Evolutionary conservation across 2,329 filamentous ascomycete species (phyloP), one percentile per base, ranked within the genome.

Genomic region (Aureobasidium uvarum): DNA sequence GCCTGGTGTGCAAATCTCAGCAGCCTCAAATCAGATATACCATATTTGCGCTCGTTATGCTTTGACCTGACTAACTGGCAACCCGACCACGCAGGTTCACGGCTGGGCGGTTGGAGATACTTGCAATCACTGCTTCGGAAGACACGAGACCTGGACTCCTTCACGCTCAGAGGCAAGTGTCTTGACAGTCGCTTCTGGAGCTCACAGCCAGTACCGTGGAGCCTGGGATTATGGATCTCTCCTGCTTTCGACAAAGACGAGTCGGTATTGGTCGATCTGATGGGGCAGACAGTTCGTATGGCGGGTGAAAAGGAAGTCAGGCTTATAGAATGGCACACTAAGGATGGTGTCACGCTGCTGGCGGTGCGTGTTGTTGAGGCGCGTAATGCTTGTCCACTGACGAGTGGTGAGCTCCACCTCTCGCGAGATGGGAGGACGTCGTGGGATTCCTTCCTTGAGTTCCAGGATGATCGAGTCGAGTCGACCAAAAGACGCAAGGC

Each of bases 1-100:
- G 56, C 60, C 7, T 68, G 67, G 67, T 68, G 67, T 28, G 31
- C 67, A 36, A 54, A 64, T 5, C 48, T 68, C 11, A 33, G 62
- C 39, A 68, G 65, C 4, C 64, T 71, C 71, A 65, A 67, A 72
- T 56, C 74, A 73, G 59, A 67, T 48, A 5, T 66, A 7, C 66
- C 66, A 20, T 50, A 67, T 41, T n/a, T 67, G 20, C 23, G 43
- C 3, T 41, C 38, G 4, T 31, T 67, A 8, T 59, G 56, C 36
- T 16, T 67, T 14, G 56, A 64, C 23, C 33, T 67, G 58, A 46
- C 38, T 7, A 46, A 23, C 2, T 67, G 66, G 66, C 64, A 66
- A 20, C 31, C 58, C 11, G 52, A 14, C 36, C 43, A 43, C 31
- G 55, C 55, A 13, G 62, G 62, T 7, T 39, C 36, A 14, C 39